A percentile compares a stretch with the other conserved stretches of the same genome.
Conservation (phyloP, 352 stramenopile genomes). For the Thraustotheca clavata region DNA sequence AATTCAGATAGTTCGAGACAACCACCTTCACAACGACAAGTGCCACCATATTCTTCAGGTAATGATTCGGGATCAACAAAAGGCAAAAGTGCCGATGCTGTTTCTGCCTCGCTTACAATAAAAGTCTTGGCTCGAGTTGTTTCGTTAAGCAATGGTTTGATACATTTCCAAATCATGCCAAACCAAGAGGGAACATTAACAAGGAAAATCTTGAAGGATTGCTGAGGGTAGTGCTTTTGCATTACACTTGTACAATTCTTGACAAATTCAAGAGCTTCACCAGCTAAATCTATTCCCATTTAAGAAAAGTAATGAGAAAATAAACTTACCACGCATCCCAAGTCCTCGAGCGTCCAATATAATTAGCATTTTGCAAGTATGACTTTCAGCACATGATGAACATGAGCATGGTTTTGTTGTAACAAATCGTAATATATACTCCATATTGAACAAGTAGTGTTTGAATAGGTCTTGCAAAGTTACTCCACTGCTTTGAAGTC, state of each 20-base stretch:
- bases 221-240: slow-evolving; percentile 81
- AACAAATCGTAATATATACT: slow-evolving; percentile 75
- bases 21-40: slow-evolving; percentile 47
- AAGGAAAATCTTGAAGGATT: slow-evolving; percentile 88
- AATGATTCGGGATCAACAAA: slow-evolving; percentile 56
- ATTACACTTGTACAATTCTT: slow-evolving; percentile 73
- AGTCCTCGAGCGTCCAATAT: slow-evolving; percentile 65
- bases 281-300: slow-evolving; percentile 38
- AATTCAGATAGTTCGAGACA: slow-evolving; percentile 61
- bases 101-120: slow-evolving; percentile 69
- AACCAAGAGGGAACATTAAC: slow-evolving; percentile 89
- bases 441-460: slow-evolving; percentile 81
- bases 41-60: slow-evolving; percentile 61
- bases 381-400: slow-evolving; percentile 41
- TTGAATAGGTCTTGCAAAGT: slow-evolving; percentile 57
- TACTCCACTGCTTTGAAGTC: slow-evolving; percentile 48
- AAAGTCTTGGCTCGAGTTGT: slow-evolving; percentile 82
- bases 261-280: slow-evolving; percentile 77
- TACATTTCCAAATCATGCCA: slow-evolving; percentile 84
- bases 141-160: slow-evolving; percentile 82
- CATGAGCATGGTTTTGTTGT: slow-evolving; percentile 48
- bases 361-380: slow-evolving; percentile 67
- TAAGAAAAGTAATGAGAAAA: background rate
- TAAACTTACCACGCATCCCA: slow-evolving; percentile 36
- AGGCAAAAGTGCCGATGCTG: slow-evolving; percentile 37